Percentiles rank a stretch among this genome's conserved stretches.
These are phyloP conservation scores for Solanum hybrid DNA, from an alignment of 305 asterid species.

Conservation along the genomic window DNA sequence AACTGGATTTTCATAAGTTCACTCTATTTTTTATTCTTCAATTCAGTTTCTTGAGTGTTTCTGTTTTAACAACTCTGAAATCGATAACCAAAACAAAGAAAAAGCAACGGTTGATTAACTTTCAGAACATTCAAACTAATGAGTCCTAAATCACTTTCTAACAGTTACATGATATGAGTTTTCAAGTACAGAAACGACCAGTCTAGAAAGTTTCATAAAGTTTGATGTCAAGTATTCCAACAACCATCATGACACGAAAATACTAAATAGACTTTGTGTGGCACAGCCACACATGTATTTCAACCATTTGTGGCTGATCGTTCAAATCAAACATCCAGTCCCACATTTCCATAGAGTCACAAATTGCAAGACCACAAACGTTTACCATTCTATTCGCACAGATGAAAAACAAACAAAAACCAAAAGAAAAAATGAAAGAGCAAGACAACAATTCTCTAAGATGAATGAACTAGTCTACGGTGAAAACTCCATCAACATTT, in stretches of 20 bases:
- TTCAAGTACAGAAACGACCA: neutral
- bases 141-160: neutral
- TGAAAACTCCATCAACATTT: neutral
- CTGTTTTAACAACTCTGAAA: neutral
- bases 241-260: neutral
- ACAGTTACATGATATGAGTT: neutral
- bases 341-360: neutral
- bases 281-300: neutral
- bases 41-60: neutral
- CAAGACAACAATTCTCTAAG: neutral
- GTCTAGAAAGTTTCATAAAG: neutral
- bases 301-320: neutral
- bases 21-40: neutral
- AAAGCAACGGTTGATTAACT: neutral
- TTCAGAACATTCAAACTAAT: neutral
- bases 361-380: neutral
- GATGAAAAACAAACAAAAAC: neutral
- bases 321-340: neutral
- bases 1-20: neutral
- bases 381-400: neutral
- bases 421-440: neutral
- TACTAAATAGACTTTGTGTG: neutral
- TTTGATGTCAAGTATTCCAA: neutral
- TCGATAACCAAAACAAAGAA: neutral
- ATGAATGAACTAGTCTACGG: neutral